Evolutionary conservation across 2,329 filamentous ascomycete species (phyloP).

Genomic region (Rhynchosporium graminicola): DNA sequence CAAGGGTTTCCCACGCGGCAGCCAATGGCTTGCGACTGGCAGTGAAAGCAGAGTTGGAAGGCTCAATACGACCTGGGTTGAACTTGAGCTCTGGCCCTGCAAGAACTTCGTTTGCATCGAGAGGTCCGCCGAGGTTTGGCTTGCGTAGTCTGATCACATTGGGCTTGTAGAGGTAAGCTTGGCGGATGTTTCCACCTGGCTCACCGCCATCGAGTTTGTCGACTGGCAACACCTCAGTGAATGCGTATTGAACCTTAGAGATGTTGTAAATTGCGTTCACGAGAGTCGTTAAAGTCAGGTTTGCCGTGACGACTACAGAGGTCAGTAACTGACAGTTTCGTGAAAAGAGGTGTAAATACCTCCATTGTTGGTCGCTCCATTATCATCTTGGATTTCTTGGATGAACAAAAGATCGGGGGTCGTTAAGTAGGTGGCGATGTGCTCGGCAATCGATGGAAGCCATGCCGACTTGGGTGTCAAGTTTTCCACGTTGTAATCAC

Average conservation of each 20-base stretch:
- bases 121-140: conserved; percentile 55
- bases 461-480: conserved; percentile 57
- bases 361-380: conserved; percentile 61
- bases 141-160: conserved; percentile 59
- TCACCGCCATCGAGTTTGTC: conserved; percentile 65
- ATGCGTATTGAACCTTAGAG: conserved; percentile 57
- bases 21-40: conserved; percentile 66
- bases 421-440: conserved; percentile 65
- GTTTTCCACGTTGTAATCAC: conserved; percentile 72
- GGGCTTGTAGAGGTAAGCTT: conserved; percentile 68
- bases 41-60: conserved; percentile 58
- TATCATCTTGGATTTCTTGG: conserved; percentile 71
- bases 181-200: conserved; percentile 71
- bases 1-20: conserved; percentile 63
- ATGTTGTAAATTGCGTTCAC: conserved; percentile 52
- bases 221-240: conserved; percentile 58
- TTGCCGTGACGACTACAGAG: conserved; percentile 49
- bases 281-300: conserved; percentile 60
- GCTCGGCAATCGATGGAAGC: conserved; percentile 58
- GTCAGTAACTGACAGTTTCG: not conserved
- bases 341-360: not conserved
- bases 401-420: conserved; percentile 67
- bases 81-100: conserved; percentile 59
- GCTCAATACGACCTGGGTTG: conserved; percentile 71
- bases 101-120: conserved; percentile 59